These are phyloP conservation scores for Endogone sp. DNA, from an alignment of 192 early-diverging fungal genomes.

Conservation along the genomic window DNA sequence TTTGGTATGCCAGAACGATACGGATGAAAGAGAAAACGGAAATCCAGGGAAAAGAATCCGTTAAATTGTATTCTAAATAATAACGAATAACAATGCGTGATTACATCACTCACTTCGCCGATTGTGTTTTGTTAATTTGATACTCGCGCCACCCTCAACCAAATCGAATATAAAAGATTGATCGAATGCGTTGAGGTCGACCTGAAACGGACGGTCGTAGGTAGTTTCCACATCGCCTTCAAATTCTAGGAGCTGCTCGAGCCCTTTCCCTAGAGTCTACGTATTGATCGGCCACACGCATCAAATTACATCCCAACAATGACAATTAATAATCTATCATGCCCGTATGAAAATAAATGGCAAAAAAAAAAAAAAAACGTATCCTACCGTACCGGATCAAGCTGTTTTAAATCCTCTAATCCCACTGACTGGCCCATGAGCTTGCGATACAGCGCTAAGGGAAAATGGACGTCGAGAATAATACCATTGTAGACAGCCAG, in stretches of 20 bases:
- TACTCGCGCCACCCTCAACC: constrained; percentile 55
- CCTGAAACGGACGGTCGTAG: constrained; percentile 79
- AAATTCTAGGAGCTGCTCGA: constrained; percentile 68
- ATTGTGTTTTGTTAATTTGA: constrained; percentile 66
- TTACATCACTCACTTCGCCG: constrained; percentile 37
- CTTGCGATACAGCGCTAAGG: constrained; percentile 84
- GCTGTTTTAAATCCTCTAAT: constrained; percentile 68
- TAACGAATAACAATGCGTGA: no score
- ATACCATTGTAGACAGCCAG: constrained; percentile 90
- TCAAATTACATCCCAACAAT: no score
- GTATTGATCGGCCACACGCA: not conserved
- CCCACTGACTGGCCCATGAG: constrained; percentile 61
- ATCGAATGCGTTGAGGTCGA: constrained; percentile 67
- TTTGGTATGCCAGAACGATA: not conserved
- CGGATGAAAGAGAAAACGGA: not conserved
- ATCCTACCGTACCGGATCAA: constrained; percentile 65
- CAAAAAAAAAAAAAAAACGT: constrained; percentile 1
- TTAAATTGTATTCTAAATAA: no score
- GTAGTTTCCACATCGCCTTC: constrained; percentile 66
- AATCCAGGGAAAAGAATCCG: no score
- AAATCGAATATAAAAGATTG: constrained; percentile 60
- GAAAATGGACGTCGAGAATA: constrained; percentile 90
- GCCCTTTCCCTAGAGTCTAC: constrained; percentile 67
- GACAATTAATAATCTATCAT: no score
- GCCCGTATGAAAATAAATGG: not conserved